Evolutionary conservation across 306 rosid species (phyloP), one percentile per base, ranked within the genome.

Genomic region (Senna tora): DNA sequence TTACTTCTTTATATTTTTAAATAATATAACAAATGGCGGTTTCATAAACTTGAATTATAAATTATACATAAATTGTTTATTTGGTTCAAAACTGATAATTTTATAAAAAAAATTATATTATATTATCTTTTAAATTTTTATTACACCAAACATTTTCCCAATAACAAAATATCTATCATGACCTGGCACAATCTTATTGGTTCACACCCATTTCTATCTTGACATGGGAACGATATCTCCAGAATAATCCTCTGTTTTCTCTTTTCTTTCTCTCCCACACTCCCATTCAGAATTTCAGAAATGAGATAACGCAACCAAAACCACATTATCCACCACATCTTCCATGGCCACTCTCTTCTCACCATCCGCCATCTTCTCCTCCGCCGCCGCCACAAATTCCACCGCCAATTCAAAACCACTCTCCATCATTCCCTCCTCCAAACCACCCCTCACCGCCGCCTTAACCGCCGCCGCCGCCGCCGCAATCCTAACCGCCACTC

Each of bases 311-410:
- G 49, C 8, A 43, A 2, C n/a, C 49, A 43, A 10, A 10, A 41
- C 39, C 39, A 36, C 39, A 5, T 36, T 3, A 67, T 58, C 79
- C 77, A 74, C 9, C 61, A n/a, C 50, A 7, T 25, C 30, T 1
- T 25, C 77, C 73, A 86, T 87, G 90, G 87, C 90, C 85, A 65
- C 92, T 53, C 50, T 82, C 12, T 80, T 87, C 80, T 74, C 93
- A 13, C 84, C 93, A 15, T 77, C 89, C 8, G 45, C 86, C 74
- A 66, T 83, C 80, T 51, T 64, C 71, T 60, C 88, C 69, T 54
- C 87, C 56, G 4, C 83, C 64, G 9, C 53, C 62, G 11, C 75
- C 49, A 16, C 50, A 8, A 19, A 77, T 19, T 47, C 84, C 49
- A 20, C 67, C 8, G 21, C 84, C 43, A 57, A 84, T 8, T 65